Conservation (phyloP, 2,329 filamentous ascomycete species). For the Pseudogymnoascus verrucosus region DNA sequence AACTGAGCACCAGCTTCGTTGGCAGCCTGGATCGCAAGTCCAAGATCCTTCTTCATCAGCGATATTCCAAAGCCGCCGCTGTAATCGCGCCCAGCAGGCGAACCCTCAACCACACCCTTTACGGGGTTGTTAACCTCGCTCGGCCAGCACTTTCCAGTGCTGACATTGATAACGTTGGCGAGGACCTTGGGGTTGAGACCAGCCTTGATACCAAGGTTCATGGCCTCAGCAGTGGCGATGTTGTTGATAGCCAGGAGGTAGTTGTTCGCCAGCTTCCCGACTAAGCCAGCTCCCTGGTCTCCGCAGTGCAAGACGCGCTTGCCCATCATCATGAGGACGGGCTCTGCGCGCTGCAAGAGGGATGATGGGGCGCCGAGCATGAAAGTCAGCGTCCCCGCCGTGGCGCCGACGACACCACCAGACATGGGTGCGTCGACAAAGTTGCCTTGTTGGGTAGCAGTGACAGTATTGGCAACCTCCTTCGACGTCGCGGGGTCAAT, state of each 20-base stretch:
- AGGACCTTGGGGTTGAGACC: constrained; percentile 57
- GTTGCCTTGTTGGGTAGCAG: constrained; percentile 56
- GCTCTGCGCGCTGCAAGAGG: constrained; percentile 56
- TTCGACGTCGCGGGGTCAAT: constrained; percentile 85
- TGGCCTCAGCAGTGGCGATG: constrained; percentile 59
- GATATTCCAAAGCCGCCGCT: constrained; percentile 67
- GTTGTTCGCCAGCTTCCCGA: constrained; percentile 94
- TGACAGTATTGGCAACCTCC: constrained; percentile 64
- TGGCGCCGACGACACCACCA: constrained; percentile 85
- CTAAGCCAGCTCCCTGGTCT: constrained; percentile 72
- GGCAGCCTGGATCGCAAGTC: constrained; percentile 65
- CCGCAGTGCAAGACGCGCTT: constrained; percentile 81
- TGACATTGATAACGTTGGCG: constrained; percentile 82
- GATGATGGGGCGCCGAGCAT: constrained; percentile 72
- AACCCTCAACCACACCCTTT: constrained; percentile 67
- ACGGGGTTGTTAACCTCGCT: constrained; percentile 95
- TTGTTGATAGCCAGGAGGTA: constrained; percentile 94
- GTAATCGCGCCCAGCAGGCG: constrained; percentile 71
- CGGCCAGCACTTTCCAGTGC: constrained; percentile 93
- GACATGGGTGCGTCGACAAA: constrained; percentile 98
- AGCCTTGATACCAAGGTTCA: constrained; percentile 55
- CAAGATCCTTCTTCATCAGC: constrained; percentile 74
- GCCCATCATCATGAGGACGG: constrained; percentile 74
- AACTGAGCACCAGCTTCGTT: constrained; percentile 58
- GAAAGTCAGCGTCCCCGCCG: constrained; percentile 82